Conservation (phyloP, 2,329 filamentous ascomycete genomes). For the Ophiostoma fasciatum region DNA sequence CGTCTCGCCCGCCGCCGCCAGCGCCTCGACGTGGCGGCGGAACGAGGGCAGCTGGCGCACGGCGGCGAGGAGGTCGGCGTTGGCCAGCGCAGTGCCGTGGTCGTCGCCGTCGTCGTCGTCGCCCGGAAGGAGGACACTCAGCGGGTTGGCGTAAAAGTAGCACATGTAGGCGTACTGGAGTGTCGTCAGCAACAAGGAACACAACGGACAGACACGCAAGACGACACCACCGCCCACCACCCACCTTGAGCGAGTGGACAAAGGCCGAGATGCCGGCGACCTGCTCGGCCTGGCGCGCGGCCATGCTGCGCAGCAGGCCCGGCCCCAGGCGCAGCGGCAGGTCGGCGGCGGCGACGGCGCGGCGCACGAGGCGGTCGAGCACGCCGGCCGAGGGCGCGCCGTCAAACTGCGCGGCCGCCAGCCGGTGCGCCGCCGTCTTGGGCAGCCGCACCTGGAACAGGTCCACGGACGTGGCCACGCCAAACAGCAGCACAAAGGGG, state of each 20-base stretch:
- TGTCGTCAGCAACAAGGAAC: not conserved
- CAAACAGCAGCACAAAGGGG: constrained; percentile 62
- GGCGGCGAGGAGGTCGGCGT: constrained; percentile 49
- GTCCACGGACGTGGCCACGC: constrained; percentile 68
- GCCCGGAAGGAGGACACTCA: constrained; percentile 45
- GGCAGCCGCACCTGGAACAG: constrained; percentile 62
- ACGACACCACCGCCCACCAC: too few relatives aligned
- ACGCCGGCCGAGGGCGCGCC: constrained; percentile 58
- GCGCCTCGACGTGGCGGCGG: constrained; percentile 33
- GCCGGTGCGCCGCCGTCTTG: constrained; percentile 49
- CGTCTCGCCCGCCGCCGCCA: constrained; percentile 26
- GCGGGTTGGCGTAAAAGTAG: constrained; percentile 66
- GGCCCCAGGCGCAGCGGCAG: constrained; percentile 49
- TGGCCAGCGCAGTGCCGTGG: constrained; percentile 15
- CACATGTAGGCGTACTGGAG: constrained; percentile 79
- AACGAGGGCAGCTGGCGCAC: constrained; percentile 58
- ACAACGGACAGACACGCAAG: not conserved
- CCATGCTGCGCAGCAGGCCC: constrained; percentile 42
- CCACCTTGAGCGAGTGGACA: constrained; percentile 52
- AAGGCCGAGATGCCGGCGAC: constrained; percentile 63
- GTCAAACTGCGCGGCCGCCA: constrained; percentile 62
- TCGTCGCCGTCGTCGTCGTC: constrained; percentile 13
- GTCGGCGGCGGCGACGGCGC: constrained; percentile 43
- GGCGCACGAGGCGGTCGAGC: constrained; percentile 56
- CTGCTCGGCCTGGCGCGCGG: constrained; percentile 63